phyloP scores from a whole-genome alignment of 148 eudicot species.

The Talinum fruticosum region DNA sequence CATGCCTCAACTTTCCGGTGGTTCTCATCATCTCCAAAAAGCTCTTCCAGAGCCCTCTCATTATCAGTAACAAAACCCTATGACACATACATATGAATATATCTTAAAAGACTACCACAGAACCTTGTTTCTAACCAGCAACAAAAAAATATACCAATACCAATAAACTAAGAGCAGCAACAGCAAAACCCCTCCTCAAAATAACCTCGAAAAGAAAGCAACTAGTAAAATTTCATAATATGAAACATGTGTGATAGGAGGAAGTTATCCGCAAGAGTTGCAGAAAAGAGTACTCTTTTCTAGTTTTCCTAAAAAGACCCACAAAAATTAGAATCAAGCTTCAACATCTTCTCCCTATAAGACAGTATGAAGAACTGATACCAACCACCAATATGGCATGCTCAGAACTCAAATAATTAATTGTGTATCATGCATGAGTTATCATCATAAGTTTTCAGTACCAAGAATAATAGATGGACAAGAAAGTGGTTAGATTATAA shows the following conservation, averaged over 20 bases:
- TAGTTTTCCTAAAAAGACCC: neutral
- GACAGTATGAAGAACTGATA: neutral
- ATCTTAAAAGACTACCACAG: neutral
- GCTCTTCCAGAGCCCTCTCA: slow-evolving; percentile 86
- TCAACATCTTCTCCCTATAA: neutral
- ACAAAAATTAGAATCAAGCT: neutral
- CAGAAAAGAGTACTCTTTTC: neutral
- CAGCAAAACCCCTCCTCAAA: neutral
- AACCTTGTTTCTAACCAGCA: neutral
- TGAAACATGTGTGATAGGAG: neutral
- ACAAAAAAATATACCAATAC: neutral
- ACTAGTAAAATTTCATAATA: neutral
- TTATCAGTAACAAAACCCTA: slow-evolving; percentile 91
- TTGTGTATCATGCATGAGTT: too few species aligned
- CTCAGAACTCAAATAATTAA: too few species aligned
- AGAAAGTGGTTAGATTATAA: neutral
- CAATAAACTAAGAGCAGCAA: neutral
- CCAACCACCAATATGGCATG: neutral
- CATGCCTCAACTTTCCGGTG: slow-evolving; percentile 68
- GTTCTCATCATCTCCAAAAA: slow-evolving; percentile 85
- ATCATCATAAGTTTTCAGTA: neutral
- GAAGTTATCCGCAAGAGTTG: neutral
- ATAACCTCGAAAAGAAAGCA: neutral
- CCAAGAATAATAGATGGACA: neutral
- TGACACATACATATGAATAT: slow-evolving; percentile 21